Base-by-base conservation (phyloP, 2,329 filamentous ascomycete genomes). In the Fusarium acutatum region DNA sequence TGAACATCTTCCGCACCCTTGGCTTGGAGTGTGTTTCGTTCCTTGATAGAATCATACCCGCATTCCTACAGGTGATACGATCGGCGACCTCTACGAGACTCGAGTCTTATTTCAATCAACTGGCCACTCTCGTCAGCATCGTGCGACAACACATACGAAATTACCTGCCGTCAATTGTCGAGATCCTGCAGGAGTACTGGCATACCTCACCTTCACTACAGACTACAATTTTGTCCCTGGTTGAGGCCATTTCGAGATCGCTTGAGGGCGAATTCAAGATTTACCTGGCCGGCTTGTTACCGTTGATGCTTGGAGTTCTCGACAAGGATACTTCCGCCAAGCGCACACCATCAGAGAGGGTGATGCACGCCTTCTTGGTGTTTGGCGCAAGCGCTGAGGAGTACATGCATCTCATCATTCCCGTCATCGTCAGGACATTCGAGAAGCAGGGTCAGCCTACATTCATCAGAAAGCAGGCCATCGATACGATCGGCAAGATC, bases 351-450 rank as follows among this genome's bases (percentile, higher is more conserved):
- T 97, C 95, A 0, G 95, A 98, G 80, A 92, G 93, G 76, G 95
- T 99, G 8, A 86, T 99, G 30, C 96, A 98, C 80, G 95, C 96
- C 0, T 97, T 99, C 82, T 85, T 99, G 34, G 94, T 99, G 2
- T 99, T 99, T 80, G 97, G 97, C 3, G 92, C 95, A 0, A 98
- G 95, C 79, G 94, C 93, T 17, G 96, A 99, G 81, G 96, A 99
- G 81, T 99, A 99, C 81, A 99, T 99, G 96, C 96, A 99, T 81
- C 87, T 99, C 59, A 98, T 99, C 75, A 94, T 99, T 58, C 96
- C 96, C 0, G 94, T 97, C 40, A 95, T 99, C 78, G 95, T 99
- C 14, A 91, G 93, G 49, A 93, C 97, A 54, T 98, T 99, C 79
- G 96, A 99, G 81, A 97, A 94, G 79, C 90, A 93, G 37, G 91